These are phyloP conservation scores for Trypanosoma avium DNA, from an alignment of 208 protist genomes.

Conservation along the genomic window DNA sequence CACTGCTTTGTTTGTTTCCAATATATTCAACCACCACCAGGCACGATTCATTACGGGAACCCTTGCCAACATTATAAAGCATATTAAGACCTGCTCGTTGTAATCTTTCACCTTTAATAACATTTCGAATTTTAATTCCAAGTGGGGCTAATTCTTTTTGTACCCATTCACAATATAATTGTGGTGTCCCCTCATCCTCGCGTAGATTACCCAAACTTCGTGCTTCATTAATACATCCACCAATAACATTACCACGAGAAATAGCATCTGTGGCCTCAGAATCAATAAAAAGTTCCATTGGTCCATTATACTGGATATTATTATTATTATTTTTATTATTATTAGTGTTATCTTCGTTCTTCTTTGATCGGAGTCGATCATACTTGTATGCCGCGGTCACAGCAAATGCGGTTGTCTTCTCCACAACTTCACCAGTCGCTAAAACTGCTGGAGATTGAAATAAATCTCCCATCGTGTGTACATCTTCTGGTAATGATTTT, in stretches of 20 bases:
- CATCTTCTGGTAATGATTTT: conserved; percentile 19
- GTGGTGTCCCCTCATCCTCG: conserved; percentile 76
- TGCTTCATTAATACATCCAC: conserved; percentile 70
- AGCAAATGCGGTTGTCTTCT: conserved; percentile 70
- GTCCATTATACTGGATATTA: background rate
- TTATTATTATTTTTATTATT: background rate
- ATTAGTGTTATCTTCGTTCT: background rate
- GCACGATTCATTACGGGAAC: conserved; percentile 62
- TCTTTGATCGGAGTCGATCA: conserved; percentile 47
- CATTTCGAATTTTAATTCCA: conserved; percentile 54
- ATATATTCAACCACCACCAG: conserved; percentile 84
- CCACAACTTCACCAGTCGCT: conserved; percentile 40
- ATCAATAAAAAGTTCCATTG: conserved; percentile 46
- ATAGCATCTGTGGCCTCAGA: conserved; percentile 46
- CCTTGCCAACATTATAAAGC: conserved; percentile 84
- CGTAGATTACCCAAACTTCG: conserved; percentile 83
- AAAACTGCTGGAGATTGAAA: conserved; percentile 50
- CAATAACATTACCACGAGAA: conserved; percentile 59
- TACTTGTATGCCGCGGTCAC: conserved; percentile 80
- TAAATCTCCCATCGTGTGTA: conserved; percentile 32
- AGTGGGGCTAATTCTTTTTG: conserved; percentile 28
- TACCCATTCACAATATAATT: conserved; percentile 79
- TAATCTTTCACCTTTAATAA: conserved; percentile 57
- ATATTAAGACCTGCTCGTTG: conserved; percentile 58
- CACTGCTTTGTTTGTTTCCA: conserved; percentile 43